A percentile compares a stretch with the other conserved stretches of the same genome.
phyloP scores from a whole-genome alignment of 345 rosid species.

The Turnera subulata region DNA sequence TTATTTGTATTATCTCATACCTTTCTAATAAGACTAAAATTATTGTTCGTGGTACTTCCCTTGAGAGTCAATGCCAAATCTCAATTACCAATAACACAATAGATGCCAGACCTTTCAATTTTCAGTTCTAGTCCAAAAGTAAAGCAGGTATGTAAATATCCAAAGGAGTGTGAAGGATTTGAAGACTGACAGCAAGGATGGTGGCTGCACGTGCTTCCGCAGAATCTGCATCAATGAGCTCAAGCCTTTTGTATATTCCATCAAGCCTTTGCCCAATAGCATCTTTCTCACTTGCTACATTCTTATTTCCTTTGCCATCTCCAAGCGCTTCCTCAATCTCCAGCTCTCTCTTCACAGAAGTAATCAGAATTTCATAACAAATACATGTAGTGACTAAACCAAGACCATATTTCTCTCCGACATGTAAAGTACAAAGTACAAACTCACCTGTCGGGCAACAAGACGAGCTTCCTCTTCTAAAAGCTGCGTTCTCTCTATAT shows the following conservation, averaged over 20 bases:
- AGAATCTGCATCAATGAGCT: constrained; percentile 82
- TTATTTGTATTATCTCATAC: too few species aligned
- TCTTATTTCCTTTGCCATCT: constrained; percentile 40
- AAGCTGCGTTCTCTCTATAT: constrained; percentile 81
- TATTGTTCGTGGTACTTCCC: neutral
- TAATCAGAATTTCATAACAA: constrained; percentile 23
- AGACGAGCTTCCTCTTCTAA: constrained; percentile 73
- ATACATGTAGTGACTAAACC: constrained; percentile 3
- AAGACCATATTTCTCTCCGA: constrained; percentile 8
- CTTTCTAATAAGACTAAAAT: too few species aligned
- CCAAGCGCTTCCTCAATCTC: constrained; percentile 51
- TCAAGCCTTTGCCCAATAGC: constrained; percentile 60
- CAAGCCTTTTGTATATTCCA: constrained; percentile 94
- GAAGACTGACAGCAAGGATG: constrained; percentile 79
- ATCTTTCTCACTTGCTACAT: constrained; percentile 57
- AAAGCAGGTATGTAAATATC: neutral
- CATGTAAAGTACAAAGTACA: neutral
- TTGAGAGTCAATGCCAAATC: neutral
- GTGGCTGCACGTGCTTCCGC: constrained; percentile 97
- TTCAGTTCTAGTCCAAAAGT: constrained; percentile 6
- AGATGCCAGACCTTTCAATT: constrained; percentile 1
- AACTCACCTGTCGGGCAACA: constrained; percentile 63
- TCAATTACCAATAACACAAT: neutral
- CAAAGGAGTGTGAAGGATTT: constrained; percentile 6
- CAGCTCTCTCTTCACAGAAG: constrained; percentile 56